Evolutionary conservation across 208 protist species (phyloP).

Genomic region (Leishmania tropica): DNA sequence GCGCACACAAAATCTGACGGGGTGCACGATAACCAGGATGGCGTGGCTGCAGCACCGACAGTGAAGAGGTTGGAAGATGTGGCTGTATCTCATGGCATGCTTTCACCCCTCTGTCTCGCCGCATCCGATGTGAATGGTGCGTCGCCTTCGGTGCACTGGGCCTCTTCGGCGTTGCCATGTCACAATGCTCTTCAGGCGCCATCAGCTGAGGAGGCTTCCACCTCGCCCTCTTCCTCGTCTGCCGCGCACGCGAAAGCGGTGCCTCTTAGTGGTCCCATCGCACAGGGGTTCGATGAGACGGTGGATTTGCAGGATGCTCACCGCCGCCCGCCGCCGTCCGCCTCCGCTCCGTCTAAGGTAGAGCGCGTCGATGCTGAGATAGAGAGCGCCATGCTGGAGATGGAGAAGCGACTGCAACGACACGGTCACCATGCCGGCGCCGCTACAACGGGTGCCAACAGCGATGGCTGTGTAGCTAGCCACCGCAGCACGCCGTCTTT

Average conservation of each 20-base stretch:
- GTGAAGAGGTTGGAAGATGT: background rate
- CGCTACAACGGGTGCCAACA: background rate
- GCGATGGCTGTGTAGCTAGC: constrained; percentile 12
- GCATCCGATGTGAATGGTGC: background rate
- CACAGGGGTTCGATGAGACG: background rate
- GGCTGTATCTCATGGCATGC: background rate
- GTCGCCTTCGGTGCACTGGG: background rate
- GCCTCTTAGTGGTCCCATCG: background rate
- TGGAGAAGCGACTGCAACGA: constrained; percentile 13
- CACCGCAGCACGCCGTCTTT: no score
- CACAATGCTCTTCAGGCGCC: background rate
- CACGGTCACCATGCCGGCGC: background rate
- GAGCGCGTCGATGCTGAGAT: constrained; percentile 2
- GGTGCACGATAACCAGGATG: background rate
- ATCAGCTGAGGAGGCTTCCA: background rate
- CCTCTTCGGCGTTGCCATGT: background rate
- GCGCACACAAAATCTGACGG: background rate
- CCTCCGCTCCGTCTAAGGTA: background rate
- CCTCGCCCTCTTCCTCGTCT: background rate
- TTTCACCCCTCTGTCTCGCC: background rate
- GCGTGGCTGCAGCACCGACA: background rate
- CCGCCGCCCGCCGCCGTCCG: constrained; percentile 9
- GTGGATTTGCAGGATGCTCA: background rate
- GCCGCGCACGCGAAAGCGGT: background rate
- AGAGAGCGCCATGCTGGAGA: constrained; percentile 23